Percentiles rank a stretch among this genome's conserved stretches.
Evolutionary conservation across 2,329 filamentous ascomycete species (phyloP).

Genomic region (Colletotrichum australisinense): DNA sequence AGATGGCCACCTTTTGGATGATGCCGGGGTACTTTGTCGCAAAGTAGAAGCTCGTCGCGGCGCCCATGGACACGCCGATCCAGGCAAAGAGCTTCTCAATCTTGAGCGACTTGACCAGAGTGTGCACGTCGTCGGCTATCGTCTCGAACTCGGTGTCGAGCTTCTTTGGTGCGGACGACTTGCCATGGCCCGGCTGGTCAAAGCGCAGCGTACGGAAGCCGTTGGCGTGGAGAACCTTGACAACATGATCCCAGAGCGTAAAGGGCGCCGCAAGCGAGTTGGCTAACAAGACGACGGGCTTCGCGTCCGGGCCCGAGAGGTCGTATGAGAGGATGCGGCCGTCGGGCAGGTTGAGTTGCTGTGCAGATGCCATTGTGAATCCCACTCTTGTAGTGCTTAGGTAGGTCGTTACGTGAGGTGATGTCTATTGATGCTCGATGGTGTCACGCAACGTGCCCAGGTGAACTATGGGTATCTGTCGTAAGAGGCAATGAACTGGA

Average conservation of each 20-base stretch:
- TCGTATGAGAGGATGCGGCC: slow-evolving; percentile 44
- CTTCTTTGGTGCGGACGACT: slow-evolving; percentile 47
- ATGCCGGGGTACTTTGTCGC: slow-evolving; percentile 50
- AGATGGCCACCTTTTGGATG: slow-evolving; percentile 51
- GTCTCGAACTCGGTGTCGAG: slow-evolving; percentile 52
- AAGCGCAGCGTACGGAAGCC: slow-evolving; percentile 56
- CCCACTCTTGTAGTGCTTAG: slow-evolving; percentile 40
- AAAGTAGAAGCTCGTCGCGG: slow-evolving; percentile 52
- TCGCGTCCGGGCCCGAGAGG: slow-evolving; percentile 40
- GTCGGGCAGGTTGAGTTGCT: slow-evolving; percentile 41
- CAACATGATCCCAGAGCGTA: slow-evolving; percentile 52
- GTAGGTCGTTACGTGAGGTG: background rate
- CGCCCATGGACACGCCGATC: slow-evolving; percentile 60
- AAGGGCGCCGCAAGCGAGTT: slow-evolving; percentile 52
- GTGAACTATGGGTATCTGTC: background rate
- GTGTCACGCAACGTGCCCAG: background rate
- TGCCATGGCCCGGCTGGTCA: slow-evolving; percentile 56
- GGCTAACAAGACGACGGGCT: slow-evolving; percentile 50
- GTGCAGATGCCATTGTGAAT: slow-evolving; percentile 38
- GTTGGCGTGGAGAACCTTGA: slow-evolving; percentile 45
- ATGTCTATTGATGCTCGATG: background rate
- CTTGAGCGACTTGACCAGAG: slow-evolving; percentile 47
- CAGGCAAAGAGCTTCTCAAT: slow-evolving; percentile 50
- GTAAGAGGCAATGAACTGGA: background rate
- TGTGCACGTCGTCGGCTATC: slow-evolving; percentile 50